Base-by-base conservation (phyloP, 2,329 filamentous ascomycete genomes). In the Ophiostoma sp. region DNA sequence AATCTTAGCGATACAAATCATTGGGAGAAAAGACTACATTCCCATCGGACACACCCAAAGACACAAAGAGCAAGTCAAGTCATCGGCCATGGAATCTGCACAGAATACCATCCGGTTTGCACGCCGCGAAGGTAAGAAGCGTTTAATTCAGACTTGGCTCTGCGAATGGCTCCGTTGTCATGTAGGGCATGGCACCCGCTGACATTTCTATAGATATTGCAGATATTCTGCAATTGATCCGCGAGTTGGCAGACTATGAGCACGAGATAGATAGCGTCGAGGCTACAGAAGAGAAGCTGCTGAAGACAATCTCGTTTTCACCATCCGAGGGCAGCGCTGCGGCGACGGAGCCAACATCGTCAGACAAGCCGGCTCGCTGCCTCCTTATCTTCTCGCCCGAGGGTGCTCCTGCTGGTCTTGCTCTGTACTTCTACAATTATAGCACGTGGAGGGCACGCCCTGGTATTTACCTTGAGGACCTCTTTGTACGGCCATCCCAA, bases 381-480 rank as follows among this genome's bases (percentile, higher is more conserved):
- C 82, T 96, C 45, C 79, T 96, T 9, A 79, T 94, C 67, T 82
- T 83, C 73, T 79, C 83, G 36, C 78, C 81, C 11, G 77, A 80
- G 5, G 78, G 81, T 11, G 75, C 79, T 52, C 77, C 77, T 0
- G 90, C 87, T 0, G 92, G 90, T 64, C 92, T 97, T 85, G 93
- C 93, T 1, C 79, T 97, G 55, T 97, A 93, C 80, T 98, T 96
- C 78, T 93, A 94, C 83, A 98, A 94, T 79, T 98, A 97, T 80
- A 92, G 89, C 75, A 97, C 94, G 0, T 98, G 95, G 95, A 86
- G 90, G 8, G 86, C 90, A n/a, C 86, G 85, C 63, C 87, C 93
- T 0, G 94, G 94, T 2, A 90, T 99, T 75, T 97, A 96, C 78
- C 87, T 98, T 49, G 94, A 98, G 78, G 94, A 98, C 76, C 81